Conservation (phyloP, 768 basidiomycete species). For the Asterophora parasitica region DNA sequence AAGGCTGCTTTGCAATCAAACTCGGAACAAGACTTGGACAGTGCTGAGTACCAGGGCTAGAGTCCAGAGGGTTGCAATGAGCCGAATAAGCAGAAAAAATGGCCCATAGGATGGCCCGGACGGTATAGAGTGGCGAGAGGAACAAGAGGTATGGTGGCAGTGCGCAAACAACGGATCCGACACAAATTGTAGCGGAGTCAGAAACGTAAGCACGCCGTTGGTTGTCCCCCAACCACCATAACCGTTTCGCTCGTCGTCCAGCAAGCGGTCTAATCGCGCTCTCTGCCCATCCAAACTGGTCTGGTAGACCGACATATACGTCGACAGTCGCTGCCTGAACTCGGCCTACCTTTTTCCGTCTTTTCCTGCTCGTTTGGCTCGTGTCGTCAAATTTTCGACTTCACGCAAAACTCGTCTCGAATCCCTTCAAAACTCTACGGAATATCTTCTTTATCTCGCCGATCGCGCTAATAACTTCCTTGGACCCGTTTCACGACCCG, state of each 20-base stretch:
- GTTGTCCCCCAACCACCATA: constrained; percentile 46
- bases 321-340: constrained; percentile 18
- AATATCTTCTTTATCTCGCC: constrained; percentile 16
- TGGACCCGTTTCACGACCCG: constrained; percentile 25
- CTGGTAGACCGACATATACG: constrained; percentile 14
- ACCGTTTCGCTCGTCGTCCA: constrained; percentile 24
- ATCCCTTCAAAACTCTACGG: constrained; percentile 23
- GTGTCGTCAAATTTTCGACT: constrained; percentile 25
- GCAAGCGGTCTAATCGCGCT: constrained; percentile 24
- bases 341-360: constrained; percentile 22
- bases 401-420: constrained; percentile 26
- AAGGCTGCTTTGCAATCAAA: too few species aligned
- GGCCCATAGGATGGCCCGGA: not conserved
- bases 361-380: constrained; percentile 24
- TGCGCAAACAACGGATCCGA: constrained; percentile 27
- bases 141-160: constrained; percentile 7
- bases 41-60: too few species aligned
- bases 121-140: not conserved
- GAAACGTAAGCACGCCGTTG: constrained; percentile 36
- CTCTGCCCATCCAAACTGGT: constrained; percentile 20
- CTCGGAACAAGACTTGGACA: too few species aligned
- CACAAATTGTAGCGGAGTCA: constrained; percentile 41
- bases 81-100: not conserved
- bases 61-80: too few species aligned
- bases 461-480: constrained; percentile 25